phyloP scores from a whole-genome alignment of 331 rosid species.

The Prunus yedoensis region DNA sequence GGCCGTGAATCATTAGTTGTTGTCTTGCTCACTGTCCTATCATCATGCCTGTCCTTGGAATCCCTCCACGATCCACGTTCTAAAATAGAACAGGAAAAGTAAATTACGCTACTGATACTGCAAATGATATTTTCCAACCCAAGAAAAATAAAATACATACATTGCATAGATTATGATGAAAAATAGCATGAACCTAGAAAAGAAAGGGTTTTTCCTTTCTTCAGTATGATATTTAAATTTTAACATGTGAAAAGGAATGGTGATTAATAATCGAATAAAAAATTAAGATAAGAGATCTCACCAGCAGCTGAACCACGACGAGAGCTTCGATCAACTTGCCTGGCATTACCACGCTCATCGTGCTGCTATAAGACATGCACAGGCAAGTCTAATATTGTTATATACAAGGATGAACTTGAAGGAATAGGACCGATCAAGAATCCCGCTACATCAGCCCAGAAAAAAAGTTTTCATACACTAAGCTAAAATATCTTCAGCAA shows the following conservation, averaged over 20 bases:
- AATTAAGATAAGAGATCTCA: constrained; percentile 39
- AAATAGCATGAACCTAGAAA: not conserved
- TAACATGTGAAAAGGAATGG: not conserved
- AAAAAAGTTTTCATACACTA: constrained; percentile 39
- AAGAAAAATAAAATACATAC: not conserved
- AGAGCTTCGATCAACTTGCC: constrained; percentile 55
- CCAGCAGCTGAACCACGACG: constrained; percentile 53
- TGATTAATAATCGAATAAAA: not conserved
- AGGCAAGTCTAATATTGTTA: constrained; percentile 69
- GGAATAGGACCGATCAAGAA: constrained; percentile 54
- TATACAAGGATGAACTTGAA: constrained; percentile 50
- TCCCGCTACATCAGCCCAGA: constrained; percentile 49
- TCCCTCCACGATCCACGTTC: constrained; percentile 80
- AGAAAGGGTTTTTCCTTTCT: not conserved
- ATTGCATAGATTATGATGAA: not conserved
- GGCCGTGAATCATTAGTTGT: constrained; percentile 36
- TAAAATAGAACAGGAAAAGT: constrained; percentile 25
- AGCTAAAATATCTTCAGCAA: not conserved
- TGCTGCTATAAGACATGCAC: constrained; percentile 81
- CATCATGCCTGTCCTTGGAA: constrained; percentile 46
- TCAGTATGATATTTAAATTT: not conserved
- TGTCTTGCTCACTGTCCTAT: constrained; percentile 36
- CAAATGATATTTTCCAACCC: not conserved
- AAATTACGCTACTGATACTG: not conserved
- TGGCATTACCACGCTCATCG: constrained; percentile 49